Conservation (phyloP, 2,329 filamentous ascomycete genomes). For the Phoma herbarum region DNA sequence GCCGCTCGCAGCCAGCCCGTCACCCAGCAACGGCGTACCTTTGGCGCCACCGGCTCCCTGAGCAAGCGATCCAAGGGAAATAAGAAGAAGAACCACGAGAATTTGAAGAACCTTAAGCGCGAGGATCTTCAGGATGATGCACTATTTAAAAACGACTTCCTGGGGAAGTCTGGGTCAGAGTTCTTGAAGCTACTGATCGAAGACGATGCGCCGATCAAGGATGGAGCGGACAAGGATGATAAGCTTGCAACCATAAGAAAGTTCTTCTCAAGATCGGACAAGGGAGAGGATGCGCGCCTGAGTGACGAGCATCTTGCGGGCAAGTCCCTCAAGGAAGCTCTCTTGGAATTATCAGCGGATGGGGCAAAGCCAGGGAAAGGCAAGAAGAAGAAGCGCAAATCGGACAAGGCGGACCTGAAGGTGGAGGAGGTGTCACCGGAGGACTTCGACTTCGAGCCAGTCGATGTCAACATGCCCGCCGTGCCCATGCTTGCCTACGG, state of each 20-base stretch:
- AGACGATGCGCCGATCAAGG: neutral
- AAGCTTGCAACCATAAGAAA: neutral
- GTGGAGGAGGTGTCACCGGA: constrained; percentile 38
- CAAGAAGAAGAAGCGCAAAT: constrained; percentile 8
- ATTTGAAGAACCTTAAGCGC: constrained; percentile 3
- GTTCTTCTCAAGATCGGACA: neutral
- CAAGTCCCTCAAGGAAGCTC: constrained; percentile 36
- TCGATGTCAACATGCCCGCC: constrained; percentile 58
- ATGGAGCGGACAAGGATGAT: neutral
- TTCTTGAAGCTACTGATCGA: neutral
- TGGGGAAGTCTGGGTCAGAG: neutral
- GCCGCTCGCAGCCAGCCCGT: constrained; percentile 23
- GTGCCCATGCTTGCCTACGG: constrained; percentile 75
- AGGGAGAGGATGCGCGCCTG: neutral
- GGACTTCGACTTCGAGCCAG: constrained; percentile 48
- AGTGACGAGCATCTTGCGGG: neutral
- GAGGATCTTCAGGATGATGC: neutral
- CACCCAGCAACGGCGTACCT: constrained; percentile 23
- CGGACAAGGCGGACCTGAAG: constrained; percentile 23
- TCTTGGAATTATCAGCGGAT: constrained; percentile 23
- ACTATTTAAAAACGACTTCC: neutral
- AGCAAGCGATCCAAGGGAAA: constrained; percentile 15
- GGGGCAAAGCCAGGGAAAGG: constrained; percentile 7
- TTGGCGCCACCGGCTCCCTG: constrained; percentile 25
- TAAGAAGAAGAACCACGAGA: constrained; percentile 6